phyloP scores from a whole-genome alignment of 306 rosid species.

The Vigna trinervia region DNA sequence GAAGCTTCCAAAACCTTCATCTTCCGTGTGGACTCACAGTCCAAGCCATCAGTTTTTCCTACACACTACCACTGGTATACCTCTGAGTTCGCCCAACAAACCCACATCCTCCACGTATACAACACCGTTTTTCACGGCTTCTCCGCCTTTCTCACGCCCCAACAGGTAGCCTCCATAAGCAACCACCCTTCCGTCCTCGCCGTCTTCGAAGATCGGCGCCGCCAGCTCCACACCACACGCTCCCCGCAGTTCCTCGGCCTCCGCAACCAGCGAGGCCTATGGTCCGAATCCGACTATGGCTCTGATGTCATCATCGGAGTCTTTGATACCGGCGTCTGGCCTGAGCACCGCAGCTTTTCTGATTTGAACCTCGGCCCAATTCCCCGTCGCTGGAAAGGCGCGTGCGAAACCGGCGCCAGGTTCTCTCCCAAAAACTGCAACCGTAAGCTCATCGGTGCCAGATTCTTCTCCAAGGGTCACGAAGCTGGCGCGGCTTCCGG shows the following conservation, averaged over 20 bases:
- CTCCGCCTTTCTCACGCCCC: conserved; percentile 67
- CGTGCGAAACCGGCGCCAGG: conserved; percentile 68
- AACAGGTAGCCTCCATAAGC: conserved; percentile 51
- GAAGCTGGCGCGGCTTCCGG: conserved; percentile 64
- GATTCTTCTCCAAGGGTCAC: conserved; percentile 83
- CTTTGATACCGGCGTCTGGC: conserved; percentile 90
- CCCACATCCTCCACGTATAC: conserved; percentile 68
- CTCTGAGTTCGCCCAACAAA: conserved; percentile 68
- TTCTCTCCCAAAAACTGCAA: conserved; percentile 68
- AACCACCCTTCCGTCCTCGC: conserved; percentile 73
- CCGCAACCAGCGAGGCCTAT: conserved; percentile 83
- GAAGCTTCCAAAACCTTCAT: conserved; percentile 64
- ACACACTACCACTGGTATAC: conserved; percentile 87
- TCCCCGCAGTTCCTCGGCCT: conserved; percentile 95
- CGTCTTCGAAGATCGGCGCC: conserved; percentile 74
- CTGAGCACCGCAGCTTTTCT: conserved; percentile 81
- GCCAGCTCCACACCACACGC: conserved; percentile 89
- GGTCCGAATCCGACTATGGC: conserved; percentile 93
- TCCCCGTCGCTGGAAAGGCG: conserved; percentile 84
- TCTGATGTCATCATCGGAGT: conserved; percentile 85
- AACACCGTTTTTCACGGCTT: conserved; percentile 88
- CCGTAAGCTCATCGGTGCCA: conserved; percentile 76
- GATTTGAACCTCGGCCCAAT: conserved; percentile 76
- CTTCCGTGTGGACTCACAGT: conserved; percentile 58
- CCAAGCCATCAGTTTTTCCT: conserved; percentile 80